Percentiles rank a stretch among this genome's conserved stretches.
These are phyloP conservation scores for Arthrocladium fulminans DNA, from an alignment of 2,329 filamentous ascomycete species.

Conservation along the genomic window DNA sequence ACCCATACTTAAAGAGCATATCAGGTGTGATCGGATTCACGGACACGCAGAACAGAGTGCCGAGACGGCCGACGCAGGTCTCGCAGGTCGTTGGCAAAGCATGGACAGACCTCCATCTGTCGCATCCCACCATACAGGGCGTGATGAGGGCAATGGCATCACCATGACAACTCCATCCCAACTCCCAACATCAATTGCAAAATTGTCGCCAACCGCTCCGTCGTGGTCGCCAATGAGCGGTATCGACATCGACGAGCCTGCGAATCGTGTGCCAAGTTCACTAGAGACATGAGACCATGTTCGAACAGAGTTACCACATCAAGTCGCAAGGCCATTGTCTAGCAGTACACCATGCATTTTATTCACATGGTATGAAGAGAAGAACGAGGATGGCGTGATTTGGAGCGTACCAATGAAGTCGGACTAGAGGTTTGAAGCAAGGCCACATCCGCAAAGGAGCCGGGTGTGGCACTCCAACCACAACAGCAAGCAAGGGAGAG, in stretches of 20 bases:
- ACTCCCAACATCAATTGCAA: neutral
- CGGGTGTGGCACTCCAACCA: no score
- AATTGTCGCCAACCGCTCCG: neutral
- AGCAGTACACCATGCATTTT: no score
- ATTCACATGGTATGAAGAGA: no score
- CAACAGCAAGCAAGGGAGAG: no score
- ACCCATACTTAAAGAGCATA: neutral
- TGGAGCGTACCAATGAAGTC: no score
- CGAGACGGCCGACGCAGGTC: neutral
- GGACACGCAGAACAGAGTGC: neutral
- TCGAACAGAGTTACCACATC: no score
- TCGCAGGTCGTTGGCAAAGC: neutral
- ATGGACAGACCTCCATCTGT: neutral
- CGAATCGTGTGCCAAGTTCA: neutral
- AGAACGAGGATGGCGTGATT: no score
- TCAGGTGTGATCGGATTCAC: neutral
- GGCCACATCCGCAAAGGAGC: no score
- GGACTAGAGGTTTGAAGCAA: no score
- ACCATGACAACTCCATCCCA: neutral
- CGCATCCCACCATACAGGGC: neutral
- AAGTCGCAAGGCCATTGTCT: no score
- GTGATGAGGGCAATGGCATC: neutral
- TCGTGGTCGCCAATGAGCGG: conserved; percentile 1
- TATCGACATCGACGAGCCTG: neutral
- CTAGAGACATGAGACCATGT: no score